Evolutionary conservation across 1,139 yeast genomes (phyloP), one percentile per base, ranked within the genome.

Genomic region (Kurtzmaniella quercitrusa): DNA sequence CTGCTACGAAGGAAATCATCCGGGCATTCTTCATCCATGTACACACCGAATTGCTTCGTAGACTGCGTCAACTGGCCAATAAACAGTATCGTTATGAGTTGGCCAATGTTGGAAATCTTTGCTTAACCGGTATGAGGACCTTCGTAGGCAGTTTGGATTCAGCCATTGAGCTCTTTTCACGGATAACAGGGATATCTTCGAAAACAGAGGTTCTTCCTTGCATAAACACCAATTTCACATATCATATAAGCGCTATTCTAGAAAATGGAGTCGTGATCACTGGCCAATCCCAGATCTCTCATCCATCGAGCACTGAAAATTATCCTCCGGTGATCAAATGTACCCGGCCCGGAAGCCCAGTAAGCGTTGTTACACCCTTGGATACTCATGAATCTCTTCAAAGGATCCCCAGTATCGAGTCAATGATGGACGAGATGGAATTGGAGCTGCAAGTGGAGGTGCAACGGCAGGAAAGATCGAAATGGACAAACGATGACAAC

Each of bases 221-320:
- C 48, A 70, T 90, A 34, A 88, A 85, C 56, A 86, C 96, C 15
- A 87, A 84, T 55, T 87, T 85, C 63, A 82, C 91, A 17, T 88
- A 88, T 52, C 95, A 90, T 57, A 90, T 91, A 17, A 82, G 94
- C 46, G 97, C 96, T 0, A 55, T 77, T 34, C 67, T 91, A 37
- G 68, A 70, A 34, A 79, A 88, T 60, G 96, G 94, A 1, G 68
- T 77, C 7, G 69, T 85, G 2, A 85, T 91, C 33, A 85, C 94
- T 0, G 98, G 98, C n/a, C 98, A 91, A 60, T 85, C 94, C 3
- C 96, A 90, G 56, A 91, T 91, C 8, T 89, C 96, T 0, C 98
- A 91, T 62, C 97, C 97, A 2, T 67, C 75, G 9, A 58, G 56
- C 11, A n/a, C 23, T n/a, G 31, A 36, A 24, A 25, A 33, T 3